Evolutionary conservation across 179 eudicot genomes (phyloP), one percentile per base, ranked within the genome.

Genomic region (Spinacia oleracea): DNA sequence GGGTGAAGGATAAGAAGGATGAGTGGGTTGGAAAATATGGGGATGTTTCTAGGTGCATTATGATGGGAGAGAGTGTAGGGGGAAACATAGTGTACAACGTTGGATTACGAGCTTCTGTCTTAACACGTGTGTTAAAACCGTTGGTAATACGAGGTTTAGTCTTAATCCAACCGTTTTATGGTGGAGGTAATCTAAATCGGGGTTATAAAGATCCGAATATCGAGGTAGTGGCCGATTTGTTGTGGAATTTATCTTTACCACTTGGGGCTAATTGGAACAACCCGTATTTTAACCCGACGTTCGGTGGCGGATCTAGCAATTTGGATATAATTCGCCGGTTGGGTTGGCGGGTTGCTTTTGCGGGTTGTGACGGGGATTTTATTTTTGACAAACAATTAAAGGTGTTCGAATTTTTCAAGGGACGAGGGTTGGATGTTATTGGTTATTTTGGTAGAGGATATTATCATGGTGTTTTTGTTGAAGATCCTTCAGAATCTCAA

Each of bases 1-100:
- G 90, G 89, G 76, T 88, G 2, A 81, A 74, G 38, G 69, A 78
- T 20, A 50, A 64, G 34, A 63, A 64, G 0, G 90, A 89, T n/a
- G 77, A 83, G n/a, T 91, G 92, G 94, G 20, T 90, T 1, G 43
- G 65, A 3, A 38, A 78, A 0, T 85, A 74, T 48, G 90, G 81
- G 1, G 90, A 90, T 45, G 58, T 83, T 10, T 82, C 87, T 0
- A 88, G 64, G 67, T 85, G 89, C 74, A 82, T 81, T 64, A 45
- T 90, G 1, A 81, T 83, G 85, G 91, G 94, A 0, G 79, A 71
- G 16, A 90, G 94, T 78, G 85, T 89, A 1, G 94, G 90, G 6
- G 91, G 81, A 5, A 90, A 86, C 76, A 75, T 84, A 23, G 90
- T 64, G n/a, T 89, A 87, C 81, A 83, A 80, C 5, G 83, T 82